Evolutionary conservation across 2,329 filamentous ascomycete genomes (phyloP), one percentile per base, ranked within the genome.

Genomic region (Aspergillus sp.): DNA sequence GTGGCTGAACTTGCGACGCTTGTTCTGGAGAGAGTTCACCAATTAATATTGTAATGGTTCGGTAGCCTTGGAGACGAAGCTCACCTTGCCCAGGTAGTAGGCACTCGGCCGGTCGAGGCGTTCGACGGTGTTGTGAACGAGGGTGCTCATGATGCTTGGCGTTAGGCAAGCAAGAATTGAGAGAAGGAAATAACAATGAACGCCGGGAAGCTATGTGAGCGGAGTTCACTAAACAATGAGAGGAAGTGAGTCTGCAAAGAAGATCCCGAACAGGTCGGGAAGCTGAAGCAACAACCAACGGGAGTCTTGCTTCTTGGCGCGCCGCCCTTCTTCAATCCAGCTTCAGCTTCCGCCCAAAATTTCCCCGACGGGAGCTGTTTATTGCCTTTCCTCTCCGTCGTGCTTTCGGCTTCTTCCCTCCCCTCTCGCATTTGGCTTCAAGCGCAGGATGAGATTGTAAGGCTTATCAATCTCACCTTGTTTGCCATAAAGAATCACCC

Each of bases 21-120:
- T 92, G 78, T 90, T 90, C 87, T 92, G 71, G 36, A 53, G 41
- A 25, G 38, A 13, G 23, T 28, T 53, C 56, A 54, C 59, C 43
- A 55, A 61, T 60, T 48, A 51, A 39, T 39, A 36, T 36, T 48
- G 49, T 48, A 50, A 10, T 8, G 38, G 43, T 28, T 28, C 25
- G 25, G 9, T 30, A 30, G 47, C 8, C 49, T 49, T 58, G 25
- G n/a, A 41, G 48, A 25, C 23, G 53, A 52, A 60, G 57, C 61
- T 59, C 23, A 96, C 94, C 81, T 91, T 91, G 79, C 85, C 89
- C 64, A 87, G 85, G 72, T 93, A 97, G 81, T 99, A 99, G 70
- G 94, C 93, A 76, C 94, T 98, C 17, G 95, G 94, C 78, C 89
- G 90, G 79, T 99, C 95, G 65, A 99, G 87, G 63, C 95, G 86